Conservation (phyloP, 2,329 filamentous ascomycete genomes). For the Venturia asperata region DNA sequence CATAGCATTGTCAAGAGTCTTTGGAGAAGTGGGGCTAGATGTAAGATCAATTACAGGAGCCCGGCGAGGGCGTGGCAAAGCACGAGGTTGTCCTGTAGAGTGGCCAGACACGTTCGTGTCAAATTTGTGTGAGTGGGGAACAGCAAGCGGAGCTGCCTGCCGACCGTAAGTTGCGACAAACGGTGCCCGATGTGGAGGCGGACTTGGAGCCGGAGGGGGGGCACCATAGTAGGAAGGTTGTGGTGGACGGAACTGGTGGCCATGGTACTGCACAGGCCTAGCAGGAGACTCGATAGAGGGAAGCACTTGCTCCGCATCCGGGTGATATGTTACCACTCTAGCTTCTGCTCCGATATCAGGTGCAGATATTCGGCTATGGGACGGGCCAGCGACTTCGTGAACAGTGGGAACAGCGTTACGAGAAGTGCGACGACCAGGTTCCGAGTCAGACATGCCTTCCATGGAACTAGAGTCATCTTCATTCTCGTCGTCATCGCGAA, state of each 20-base stretch:
- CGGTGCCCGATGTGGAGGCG: background rate
- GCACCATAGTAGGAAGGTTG: background rate
- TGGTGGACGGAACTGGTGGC: background rate
- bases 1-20: background rate
- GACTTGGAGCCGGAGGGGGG: constrained; percentile 4
- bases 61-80: background rate
- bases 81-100: background rate
- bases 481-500: constrained; percentile 19
- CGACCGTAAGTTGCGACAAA: background rate
- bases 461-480: constrained; percentile 4
- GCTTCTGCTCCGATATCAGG: background rate
- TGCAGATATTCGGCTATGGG: background rate
- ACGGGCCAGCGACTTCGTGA: background rate
- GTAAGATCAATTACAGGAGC: constrained; percentile 1
- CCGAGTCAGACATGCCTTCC: constrained; percentile 1
- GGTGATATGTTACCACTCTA: background rate
- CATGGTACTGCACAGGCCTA: background rate
- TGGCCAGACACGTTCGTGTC: background rate
- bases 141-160: background rate
- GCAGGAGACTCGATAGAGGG: constrained; percentile 5
- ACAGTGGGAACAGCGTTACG: background rate
- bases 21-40: background rate
- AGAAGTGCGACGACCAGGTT: background rate
- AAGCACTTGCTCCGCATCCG: background rate
- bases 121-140: background rate